Evolutionary conservation across 2,329 filamentous ascomycete species (phyloP), one percentile per base, ranked within the genome.

Genomic region (Botrytis tulipae): DNA sequence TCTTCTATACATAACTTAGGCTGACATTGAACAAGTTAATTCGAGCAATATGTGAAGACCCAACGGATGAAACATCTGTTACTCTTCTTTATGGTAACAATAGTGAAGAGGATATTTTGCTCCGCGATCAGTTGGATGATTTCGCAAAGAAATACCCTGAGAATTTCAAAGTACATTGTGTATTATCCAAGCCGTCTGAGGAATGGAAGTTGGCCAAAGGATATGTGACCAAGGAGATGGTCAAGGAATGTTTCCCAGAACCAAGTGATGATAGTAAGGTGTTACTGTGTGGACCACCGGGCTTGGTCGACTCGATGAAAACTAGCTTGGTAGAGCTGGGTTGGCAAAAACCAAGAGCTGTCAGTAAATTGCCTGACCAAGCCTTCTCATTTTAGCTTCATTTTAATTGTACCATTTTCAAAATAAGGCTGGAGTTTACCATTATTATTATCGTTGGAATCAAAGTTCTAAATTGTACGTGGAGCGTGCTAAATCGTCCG

Each of bases 41-140:
- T 77, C 86, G 88, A 6, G 88, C 88, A 61, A 89, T 91, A 73
- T 89, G 88, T 77, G 88, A 90, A 77, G 86, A 91, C 71, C 82
- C 85, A n/a, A 82, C 80, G 10, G 90, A 91, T 75, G 83, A 82
- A 1, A 91, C 90, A 0, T 81, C 87, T 75, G 80, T 91, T 60
- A 86, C 83, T 62, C 81, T 91, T 7, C 80, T 91, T 44, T 90
- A 90, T 74, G 89, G 87, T 44, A 91, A 90, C 80, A 83, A 85
- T 1, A 84, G 83, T 0, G 88, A 90, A 76, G 83, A 83, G 2
- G 90, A 91, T 75, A 91, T 92, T 72, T 79, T 92, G 12, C 81
- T 91, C 25, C 82, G 87, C 0, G 75, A 83, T 0, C 84, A 91
- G 77, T 84, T 91, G 1, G 88, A 91, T 37, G 76, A 78, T 0